Evolutionary conservation across 148 eudicot genomes (phyloP).

Genomic region (Fagopyrum esculentum): DNA sequence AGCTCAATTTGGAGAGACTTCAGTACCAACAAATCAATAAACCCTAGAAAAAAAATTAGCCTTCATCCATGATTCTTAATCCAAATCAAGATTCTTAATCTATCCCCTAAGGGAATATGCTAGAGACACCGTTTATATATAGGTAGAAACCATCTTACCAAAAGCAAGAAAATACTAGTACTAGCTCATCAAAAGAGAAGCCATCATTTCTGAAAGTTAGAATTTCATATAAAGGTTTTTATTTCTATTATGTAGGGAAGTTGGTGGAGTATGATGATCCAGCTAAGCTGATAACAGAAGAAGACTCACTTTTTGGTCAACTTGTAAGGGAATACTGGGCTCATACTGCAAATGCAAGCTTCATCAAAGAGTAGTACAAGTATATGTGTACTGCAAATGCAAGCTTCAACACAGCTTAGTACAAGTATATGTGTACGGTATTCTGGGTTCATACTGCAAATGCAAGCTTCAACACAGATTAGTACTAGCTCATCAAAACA

Average conservation of each 20-base stretch:
- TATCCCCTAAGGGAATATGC: too few relatives aligned
- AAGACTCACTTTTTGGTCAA: constrained; percentile 41
- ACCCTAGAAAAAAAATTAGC: too few relatives aligned
- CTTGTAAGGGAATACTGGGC: constrained; percentile 48
- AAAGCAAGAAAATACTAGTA: not conserved
- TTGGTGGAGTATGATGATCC: constrained; percentile 52
- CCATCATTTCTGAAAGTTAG: not conserved
- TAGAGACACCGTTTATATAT: too few relatives aligned
- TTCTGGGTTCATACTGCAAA: too few relatives aligned
- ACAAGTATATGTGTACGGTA: too few relatives aligned
- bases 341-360: constrained; percentile 4
- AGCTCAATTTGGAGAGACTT: too few relatives aligned
- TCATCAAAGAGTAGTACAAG: not conserved
- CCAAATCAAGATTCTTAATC: too few relatives aligned
- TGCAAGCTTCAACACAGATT: too few relatives aligned
- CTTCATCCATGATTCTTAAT: too few relatives aligned
- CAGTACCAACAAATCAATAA: too few relatives aligned
- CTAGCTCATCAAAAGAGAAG: not conserved
- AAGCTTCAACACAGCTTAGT: not conserved
- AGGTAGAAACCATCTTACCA: not conserved
- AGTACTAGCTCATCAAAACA: too few relatives aligned
- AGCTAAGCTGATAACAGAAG: constrained; percentile 35
- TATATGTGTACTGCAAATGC: not conserved
- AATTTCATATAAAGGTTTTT: not conserved
- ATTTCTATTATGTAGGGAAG: constrained; percentile 24